Conservation (phyloP, 345 rosid genomes). For the Garcia nutans region DNA sequence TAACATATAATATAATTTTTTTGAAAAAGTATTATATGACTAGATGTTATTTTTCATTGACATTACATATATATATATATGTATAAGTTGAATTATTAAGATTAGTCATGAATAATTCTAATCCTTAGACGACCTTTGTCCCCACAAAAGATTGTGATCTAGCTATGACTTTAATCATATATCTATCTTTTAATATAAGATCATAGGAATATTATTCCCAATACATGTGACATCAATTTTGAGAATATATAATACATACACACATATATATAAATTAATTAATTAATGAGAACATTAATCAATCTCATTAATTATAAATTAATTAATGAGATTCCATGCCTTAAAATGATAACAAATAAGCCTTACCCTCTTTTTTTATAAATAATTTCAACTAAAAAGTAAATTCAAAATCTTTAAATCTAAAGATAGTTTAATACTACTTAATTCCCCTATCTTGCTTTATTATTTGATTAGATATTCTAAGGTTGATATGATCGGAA, state of each 20-base stretch:
- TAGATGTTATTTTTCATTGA: not conserved
- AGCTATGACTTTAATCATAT: not conserved
- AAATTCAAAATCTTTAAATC: no score
- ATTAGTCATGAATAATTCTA: no score
- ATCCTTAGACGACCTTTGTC: not conserved
- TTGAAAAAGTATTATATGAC: not conserved
- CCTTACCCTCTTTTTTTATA: no score
- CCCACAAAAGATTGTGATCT: conserved; percentile 17
- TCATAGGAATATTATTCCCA: not conserved
- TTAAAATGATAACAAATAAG: not conserved
- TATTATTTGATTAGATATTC: not conserved
- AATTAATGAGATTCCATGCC: not conserved
- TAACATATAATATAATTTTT: not conserved
- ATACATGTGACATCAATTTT: not conserved
- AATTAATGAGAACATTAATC: no score
- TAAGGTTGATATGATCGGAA: not conserved
- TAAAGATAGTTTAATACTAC: no score
- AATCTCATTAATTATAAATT: no score
- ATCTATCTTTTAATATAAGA: not conserved
- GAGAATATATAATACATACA: no score
- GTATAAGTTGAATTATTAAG: no score
- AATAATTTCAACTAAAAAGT: no score
- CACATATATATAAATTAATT: no score
- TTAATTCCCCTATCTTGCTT: no score
- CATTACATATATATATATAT: no score